Base-by-base conservation (phyloP, 2,329 filamentous ascomycete genomes). In the Paramyrothecium roridum region DNA sequence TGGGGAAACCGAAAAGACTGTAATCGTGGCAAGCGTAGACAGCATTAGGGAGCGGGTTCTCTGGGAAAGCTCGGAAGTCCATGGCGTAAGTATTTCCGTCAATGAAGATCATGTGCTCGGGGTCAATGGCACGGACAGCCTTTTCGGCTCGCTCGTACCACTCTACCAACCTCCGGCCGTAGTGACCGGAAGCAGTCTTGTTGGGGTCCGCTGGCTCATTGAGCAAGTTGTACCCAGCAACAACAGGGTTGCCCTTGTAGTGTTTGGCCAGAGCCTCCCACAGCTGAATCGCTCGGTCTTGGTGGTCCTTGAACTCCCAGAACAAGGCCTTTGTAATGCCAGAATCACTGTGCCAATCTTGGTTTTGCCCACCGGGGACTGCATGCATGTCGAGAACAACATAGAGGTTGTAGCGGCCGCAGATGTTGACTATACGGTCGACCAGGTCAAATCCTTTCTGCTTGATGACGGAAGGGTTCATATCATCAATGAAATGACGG, bases 1-100 rank as follows among this genome's bases (percentile, higher is more conserved):
- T 51, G 0, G 72, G 81, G 56, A 84, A 83, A 0, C 80, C 81
- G 63, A 78, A 76, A 56, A 71, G 64, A 43, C 73, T 73, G 59
- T 84, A 84, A 59, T 84, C 81, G 60, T 84, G 81, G 47, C 80
- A 71, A 4, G 76, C 72, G 61, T 83, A 83, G 0, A 81, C 80
- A 2, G 73, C 68, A 57, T 80, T 80, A 0, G 78, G 77, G 0
- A 81, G 65, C 3, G 70, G 59, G 3, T 73, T 63, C 6, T 71
- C 65, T 1, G 74, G 72, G 54, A 78, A 79, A 8, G 65, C 70
- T 13, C 70, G 70, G 61, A 77, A 79, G 61, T 83, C 78, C 68
- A 80, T 80, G 19, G 79, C 73, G 54, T 80, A 83, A 0, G 80
- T 82, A 65, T 82, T 82, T 8, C 78, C 78, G 51, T 81, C 79